phyloP scores from a whole-genome alignment of 495 filamentous ascomycete genomes.

The Platismatia glauca region DNA sequence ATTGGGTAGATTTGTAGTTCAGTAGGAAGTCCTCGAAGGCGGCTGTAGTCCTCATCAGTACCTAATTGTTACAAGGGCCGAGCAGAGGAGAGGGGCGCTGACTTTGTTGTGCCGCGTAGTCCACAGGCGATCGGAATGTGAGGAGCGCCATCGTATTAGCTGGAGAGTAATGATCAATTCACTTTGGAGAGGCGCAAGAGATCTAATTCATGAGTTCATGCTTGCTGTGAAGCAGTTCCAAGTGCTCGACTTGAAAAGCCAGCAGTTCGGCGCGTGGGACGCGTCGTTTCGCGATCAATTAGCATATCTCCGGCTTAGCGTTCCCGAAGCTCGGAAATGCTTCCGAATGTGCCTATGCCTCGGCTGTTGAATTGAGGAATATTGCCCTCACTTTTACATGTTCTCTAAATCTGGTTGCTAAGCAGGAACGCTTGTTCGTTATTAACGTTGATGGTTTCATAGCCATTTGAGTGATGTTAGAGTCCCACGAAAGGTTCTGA shows the following conservation, averaged over 20 bases:
- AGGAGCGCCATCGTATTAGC: slow-evolving; percentile 63
- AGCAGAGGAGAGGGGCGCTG: slow-evolving; percentile 21
- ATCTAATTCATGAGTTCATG: not conserved
- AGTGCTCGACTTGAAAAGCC: not conserved
- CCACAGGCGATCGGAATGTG: slow-evolving; percentile 61
- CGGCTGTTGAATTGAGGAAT: no score
- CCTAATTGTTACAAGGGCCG: not conserved
- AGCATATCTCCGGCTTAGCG: not conserved
- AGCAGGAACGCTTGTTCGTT: not conserved
- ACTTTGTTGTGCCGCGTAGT: slow-evolving; percentile 82
- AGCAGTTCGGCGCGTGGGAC: slow-evolving; percentile 2
- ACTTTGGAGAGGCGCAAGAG: not conserved
- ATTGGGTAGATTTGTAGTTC: slow-evolving; percentile 75
- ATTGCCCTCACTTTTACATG: no score
- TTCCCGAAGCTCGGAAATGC: not conserved
- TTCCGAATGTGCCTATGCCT: slow-evolving; percentile 3
- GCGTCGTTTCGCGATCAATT: slow-evolving; percentile 2
- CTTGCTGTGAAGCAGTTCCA: not conserved
- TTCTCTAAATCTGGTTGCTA: not conserved
- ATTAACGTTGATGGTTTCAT: not conserved
- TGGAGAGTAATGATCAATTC: slow-evolving; percentile 13
- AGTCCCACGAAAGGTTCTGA: not conserved
- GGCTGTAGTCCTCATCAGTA: slow-evolving; percentile 28
- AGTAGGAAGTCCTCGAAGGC: slow-evolving; percentile 83
- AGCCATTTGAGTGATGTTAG: no score